Evolutionary conservation across 2,329 filamentous ascomycete species (phyloP).

Genomic region (Penicillium olsonii): DNA sequence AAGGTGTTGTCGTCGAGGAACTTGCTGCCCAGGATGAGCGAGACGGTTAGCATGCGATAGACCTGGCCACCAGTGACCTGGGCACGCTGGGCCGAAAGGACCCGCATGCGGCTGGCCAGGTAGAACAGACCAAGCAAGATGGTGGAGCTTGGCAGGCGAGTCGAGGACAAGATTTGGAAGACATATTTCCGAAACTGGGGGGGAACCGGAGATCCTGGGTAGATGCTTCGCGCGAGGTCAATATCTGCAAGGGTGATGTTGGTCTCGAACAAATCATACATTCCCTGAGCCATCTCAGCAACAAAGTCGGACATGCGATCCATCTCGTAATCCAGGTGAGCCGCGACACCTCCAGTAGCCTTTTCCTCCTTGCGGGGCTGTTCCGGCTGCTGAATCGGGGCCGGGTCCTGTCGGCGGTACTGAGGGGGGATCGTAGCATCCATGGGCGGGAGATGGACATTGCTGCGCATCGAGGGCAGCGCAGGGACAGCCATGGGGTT

Average conservation of each 20-base stretch:
- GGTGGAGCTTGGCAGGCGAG: slow-evolving; percentile 84
- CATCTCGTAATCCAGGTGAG: slow-evolving; percentile 95
- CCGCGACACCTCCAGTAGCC: slow-evolving; percentile 81
- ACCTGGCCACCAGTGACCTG: slow-evolving; percentile 67
- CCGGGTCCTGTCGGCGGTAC: slow-evolving; percentile 43
- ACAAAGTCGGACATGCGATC: slow-evolving; percentile 95
- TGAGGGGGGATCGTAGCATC: slow-evolving; percentile 44
- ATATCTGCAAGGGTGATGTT: slow-evolving; percentile 61
- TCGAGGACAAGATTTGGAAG: slow-evolving; percentile 84
- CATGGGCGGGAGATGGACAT: slow-evolving; percentile 43
- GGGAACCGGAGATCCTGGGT: slow-evolving; percentile 62
- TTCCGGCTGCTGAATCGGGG: slow-evolving; percentile 35
- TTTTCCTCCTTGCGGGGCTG: slow-evolving; percentile 61
- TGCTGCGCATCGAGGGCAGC: slow-evolving; percentile 45
- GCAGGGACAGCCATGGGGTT: slow-evolving; percentile 33
- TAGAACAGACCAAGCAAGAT: slow-evolving; percentile 91
- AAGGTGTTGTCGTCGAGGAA: slow-evolving; percentile 97
- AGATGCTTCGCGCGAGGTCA: slow-evolving; percentile 65
- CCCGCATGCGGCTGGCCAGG: slow-evolving; percentile 77
- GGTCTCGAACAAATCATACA: slow-evolving; percentile 63
- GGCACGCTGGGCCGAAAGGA: slow-evolving; percentile 60
- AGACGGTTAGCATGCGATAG: slow-evolving; percentile 84
- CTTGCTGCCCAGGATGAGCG: slow-evolving; percentile 86
- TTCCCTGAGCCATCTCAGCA: slow-evolving; percentile 78
- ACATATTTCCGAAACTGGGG: slow-evolving; percentile 88